Conservation (phyloP, 2,329 filamentous ascomycete genomes). For the Lithohypha guttulata region DNA sequence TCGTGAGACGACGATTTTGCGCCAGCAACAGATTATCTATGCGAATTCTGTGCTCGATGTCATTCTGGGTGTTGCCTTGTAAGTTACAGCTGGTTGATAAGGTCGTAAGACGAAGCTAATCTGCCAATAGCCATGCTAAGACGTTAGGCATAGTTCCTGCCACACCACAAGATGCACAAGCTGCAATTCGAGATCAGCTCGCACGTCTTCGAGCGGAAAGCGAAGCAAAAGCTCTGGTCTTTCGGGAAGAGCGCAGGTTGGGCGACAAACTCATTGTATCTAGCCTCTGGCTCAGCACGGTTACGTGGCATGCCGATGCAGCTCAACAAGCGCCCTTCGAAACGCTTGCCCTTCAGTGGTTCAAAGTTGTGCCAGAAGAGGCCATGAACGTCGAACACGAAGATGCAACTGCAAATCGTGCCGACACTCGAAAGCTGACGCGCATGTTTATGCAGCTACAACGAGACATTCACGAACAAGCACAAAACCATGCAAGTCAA, state of each 20-base stretch:
- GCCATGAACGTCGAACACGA: neutral
- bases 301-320: slow-evolving; percentile 5
- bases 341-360: slow-evolving; percentile 8
- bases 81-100: neutral
- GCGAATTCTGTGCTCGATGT: slow-evolving; percentile 8
- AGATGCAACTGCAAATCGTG: neutral
- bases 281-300: slow-evolving; percentile 7
- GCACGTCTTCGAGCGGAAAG: neutral
- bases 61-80: slow-evolving; percentile 5
- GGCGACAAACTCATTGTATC: slow-evolving; percentile 8
- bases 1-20: slow-evolving; percentile 3
- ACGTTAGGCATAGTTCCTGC: slow-evolving; percentile 2
- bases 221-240: slow-evolving; percentile 6
- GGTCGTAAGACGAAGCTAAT: neutral
- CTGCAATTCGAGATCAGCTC: slow-evolving; percentile 6
- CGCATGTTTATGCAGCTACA: slow-evolving; percentile 5
- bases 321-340: slow-evolving; percentile 3
- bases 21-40: slow-evolving; percentile 5
- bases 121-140: slow-evolving; percentile 1
- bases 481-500: neutral
- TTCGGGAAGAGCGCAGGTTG: slow-evolving; percentile 6
- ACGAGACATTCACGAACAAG: slow-evolving; percentile 5
- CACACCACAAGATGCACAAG: slow-evolving; percentile 4
- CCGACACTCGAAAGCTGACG: neutral
- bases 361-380: slow-evolving; percentile 1